Evolutionary conservation across 2,329 filamentous ascomycete genomes (phyloP), one percentile per base, ranked within the genome.

Genomic region (Paecilomyces niveus): DNA sequence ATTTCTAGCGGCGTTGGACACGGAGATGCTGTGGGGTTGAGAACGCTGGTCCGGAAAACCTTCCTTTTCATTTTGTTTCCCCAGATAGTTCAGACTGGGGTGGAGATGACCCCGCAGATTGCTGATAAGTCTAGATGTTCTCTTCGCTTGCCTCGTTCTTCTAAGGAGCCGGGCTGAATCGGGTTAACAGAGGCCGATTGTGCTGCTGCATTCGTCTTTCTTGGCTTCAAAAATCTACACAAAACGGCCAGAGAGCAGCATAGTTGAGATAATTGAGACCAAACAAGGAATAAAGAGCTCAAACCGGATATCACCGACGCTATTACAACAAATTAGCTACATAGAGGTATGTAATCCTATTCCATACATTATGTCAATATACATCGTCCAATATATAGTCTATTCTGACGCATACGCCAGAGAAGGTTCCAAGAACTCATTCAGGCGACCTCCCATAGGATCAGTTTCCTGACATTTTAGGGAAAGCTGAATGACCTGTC

Each of bases 281-380:
- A 18, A 45, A 18, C 4, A 45, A 45, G 26, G 3, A 18, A 45
- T 45, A 3, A 18, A 18, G 39, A 45, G 15, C n/a, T 7, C 15
- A 45, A 45, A 45, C 18, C 18, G 15, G 39, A 45, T 45, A 45
- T 45, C 39, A 18, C 15, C 76, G 61, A 78, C 75, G 55, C 74
- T 67, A 32, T 55, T 45, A 45, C 15, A 18, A 45, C 7, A 18
- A 45, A 45, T n/a, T 45, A 18, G n/a, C 9, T 45, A 45, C 39
- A 45, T 45, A 18, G 15, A 18, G 39, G 39, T 8, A 45, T 45
- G 39, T 45, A n/a, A n/a, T 45, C 15, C 39, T 45, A 21, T n/a
- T 45, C 39, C n/a, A 18, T 21, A 45, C 39, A 45, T 21, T 45
- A 45, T 18, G 39, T 45, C 39, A 45, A 45, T 45, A 45, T 45